A percentile compares a stretch with the other conserved stretches of the same genome.
These are phyloP conservation scores for Moricandia moricandioides DNA, from an alignment of 345 rosid genomes.

Conservation along the genomic window DNA sequence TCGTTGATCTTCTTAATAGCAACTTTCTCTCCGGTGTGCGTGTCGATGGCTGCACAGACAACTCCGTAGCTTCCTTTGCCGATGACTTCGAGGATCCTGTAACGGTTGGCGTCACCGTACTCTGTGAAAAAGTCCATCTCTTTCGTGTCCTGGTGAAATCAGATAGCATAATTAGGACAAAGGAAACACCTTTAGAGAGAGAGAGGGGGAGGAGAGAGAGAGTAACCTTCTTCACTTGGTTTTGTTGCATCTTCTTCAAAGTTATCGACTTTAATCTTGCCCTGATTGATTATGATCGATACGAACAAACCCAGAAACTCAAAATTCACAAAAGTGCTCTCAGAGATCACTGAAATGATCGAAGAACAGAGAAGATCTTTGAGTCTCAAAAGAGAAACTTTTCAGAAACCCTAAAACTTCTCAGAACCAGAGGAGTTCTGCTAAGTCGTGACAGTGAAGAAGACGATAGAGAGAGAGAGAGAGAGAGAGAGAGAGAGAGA, in stretches of 20 bases:
- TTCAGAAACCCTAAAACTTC: background rate
- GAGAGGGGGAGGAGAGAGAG: background rate
- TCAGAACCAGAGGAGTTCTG: background rate
- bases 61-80: constrained; percentile 98
- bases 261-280: background rate
- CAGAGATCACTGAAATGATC: background rate
- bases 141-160: constrained; percentile 49
- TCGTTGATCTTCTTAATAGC: constrained; percentile 91
- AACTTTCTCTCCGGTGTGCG: constrained; percentile 87
- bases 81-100: constrained; percentile 78
- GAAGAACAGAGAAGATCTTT: background rate
- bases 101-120: constrained; percentile 90
- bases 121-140: constrained; percentile 90
- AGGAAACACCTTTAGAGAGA: background rate
- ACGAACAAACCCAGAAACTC: constrained; percentile 1
- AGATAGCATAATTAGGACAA: background rate
- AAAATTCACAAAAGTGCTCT: background rate
- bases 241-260: constrained; percentile 31
- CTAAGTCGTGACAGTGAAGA: background rate
- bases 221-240: constrained; percentile 34
- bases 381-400: constrained; percentile 1
- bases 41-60: constrained; percentile 94
- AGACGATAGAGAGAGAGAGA: background rate
- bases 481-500: background rate
- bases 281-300: background rate